Evolutionary conservation across 176 grass and related monocot species (phyloP), one percentile per base, ranked within the genome.

Genomic region (Carex myosuroides): DNA sequence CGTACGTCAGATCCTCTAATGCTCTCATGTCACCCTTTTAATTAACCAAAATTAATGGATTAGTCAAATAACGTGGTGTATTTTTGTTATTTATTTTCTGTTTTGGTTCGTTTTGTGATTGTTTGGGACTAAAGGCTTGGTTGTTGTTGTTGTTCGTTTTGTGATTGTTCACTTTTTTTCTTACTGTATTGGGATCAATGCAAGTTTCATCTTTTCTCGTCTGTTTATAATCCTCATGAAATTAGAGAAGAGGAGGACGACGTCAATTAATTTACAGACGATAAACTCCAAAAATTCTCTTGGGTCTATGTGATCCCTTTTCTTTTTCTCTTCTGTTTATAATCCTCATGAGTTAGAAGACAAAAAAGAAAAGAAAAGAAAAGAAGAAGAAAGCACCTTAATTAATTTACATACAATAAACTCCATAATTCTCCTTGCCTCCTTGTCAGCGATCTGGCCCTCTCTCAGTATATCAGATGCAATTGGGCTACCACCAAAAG

Each of bases 1-100:
- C 86, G 48, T 94, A 98, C 4, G 95, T 98, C n/a, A 94, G 87
- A 68, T 98, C 95, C 84, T 98, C 95, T 12, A 98, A 70, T n/a
- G 95, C 92, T 74, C 84, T 93, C 21, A 94, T 98, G 64, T 98
- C 95, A n/a, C 95, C 95, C 95, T 98, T 62, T 54, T 12, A 73
- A 64, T 26, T 30, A 70, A 83, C 4, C 13, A 85, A 35, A 76
- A 10, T 8, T 18, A 44, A n/a, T 13, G 21, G 6, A 37, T 55
- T 39, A 67, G n/a, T 30, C 30, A 12, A 14, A 1, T 42, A 63
- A 62, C 58, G 2, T 26, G 21, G 57, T 7, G 79, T 9, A 79
- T 14, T 58, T 58, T 30, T 26, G 0, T 26, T 53, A 3, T 79
- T n/a, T 35, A 9, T 13, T 79, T 60, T 5, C 37, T 39, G 37